Percentiles rank a stretch among this genome's conserved stretches.
Conservation (phyloP, 2,329 filamentous ascomycete species). For the Cladorrhinum sp. region DNA sequence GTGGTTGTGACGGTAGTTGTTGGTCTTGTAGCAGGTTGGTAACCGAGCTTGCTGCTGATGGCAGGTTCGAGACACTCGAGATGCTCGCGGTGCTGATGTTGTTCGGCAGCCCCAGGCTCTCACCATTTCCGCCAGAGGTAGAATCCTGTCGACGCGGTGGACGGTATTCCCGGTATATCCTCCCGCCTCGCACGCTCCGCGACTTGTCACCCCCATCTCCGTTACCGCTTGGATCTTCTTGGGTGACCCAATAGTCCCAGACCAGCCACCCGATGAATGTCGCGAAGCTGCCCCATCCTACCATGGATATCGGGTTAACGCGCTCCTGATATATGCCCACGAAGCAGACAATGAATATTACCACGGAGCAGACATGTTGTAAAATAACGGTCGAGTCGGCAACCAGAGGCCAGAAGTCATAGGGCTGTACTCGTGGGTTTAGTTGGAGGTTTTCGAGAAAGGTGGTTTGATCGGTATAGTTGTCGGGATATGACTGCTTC, state of each 20-base stretch:
- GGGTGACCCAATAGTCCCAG: slow-evolving; percentile 87
- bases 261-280: slow-evolving; percentile 86
- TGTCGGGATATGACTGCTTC: slow-evolving; percentile 95
- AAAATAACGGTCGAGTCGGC: slow-evolving; percentile 95
- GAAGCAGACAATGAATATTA: slow-evolving; percentile 93
- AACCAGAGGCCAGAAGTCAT: slow-evolving; percentile 97
- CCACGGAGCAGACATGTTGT: slow-evolving; percentile 92
- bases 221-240: slow-evolving; percentile 54
- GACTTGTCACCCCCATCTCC: slow-evolving; percentile 39
- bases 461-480: slow-evolving; percentile 95
- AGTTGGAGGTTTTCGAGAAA: slow-evolving; percentile 95
- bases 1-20: slow-evolving; percentile 9
- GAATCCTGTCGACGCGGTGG: slow-evolving; percentile 24
- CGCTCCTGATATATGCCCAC: slow-evolving; percentile 83
- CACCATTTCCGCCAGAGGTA: slow-evolving; percentile 9
- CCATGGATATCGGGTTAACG: slow-evolving; percentile 85
- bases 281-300: slow-evolving; percentile 76
- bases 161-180: slow-evolving; percentile 20
- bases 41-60: slow-evolving; percentile 46
- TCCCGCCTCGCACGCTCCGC: slow-evolving; percentile 37
- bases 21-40: slow-evolving; percentile 39
- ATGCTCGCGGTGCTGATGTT: slow-evolving; percentile 26
- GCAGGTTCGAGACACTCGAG: slow-evolving; percentile 29
- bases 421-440: slow-evolving; percentile 88
- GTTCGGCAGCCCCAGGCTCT: slow-evolving; percentile 5